phyloP scores from a whole-genome alignment of 495 filamentous ascomycete species.

The Melanomma pulvis-pyrius region DNA sequence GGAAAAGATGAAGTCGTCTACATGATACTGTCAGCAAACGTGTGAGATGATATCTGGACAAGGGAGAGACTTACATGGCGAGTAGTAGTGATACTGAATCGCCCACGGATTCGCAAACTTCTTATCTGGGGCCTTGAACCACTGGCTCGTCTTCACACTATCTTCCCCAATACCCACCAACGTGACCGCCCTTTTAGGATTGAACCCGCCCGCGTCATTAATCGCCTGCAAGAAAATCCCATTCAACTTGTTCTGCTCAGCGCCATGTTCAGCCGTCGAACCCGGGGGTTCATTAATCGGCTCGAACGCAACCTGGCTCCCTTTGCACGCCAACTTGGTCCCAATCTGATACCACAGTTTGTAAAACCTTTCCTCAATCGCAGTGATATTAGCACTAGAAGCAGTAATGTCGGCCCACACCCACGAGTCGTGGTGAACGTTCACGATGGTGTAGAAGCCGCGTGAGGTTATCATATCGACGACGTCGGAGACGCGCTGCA shows the following conservation, averaged over 20 bases:
- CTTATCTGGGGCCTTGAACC: conserved; percentile 53
- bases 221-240: conserved; percentile 61
- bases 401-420: conserved; percentile 60
- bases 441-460: conserved; percentile 58
- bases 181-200: conserved; percentile 59
- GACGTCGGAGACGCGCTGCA: conserved; percentile 63
- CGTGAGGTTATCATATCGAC: conserved; percentile 58
- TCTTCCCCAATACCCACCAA: conserved; percentile 58
- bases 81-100: conserved; percentile 67
- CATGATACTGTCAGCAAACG: not conserved
- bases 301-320: conserved; percentile 60
- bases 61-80: conserved; percentile 51
- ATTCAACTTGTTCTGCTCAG: conserved; percentile 59
- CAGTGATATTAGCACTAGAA: conserved; percentile 52
- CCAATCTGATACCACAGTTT: conserved; percentile 64
- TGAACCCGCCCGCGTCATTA: conserved; percentile 59
- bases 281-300: conserved; percentile 64
- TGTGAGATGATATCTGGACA: not conserved
- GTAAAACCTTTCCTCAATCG: conserved; percentile 61
- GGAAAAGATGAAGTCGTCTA: conserved; percentile 56
- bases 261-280: conserved; percentile 54
- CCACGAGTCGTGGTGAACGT: conserved; percentile 66
- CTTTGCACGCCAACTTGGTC: conserved; percentile 58
- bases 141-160: conserved; percentile 56
- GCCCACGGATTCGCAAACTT: conserved; percentile 61